Base-by-base conservation (phyloP, 441 rosid species). In the Pelargonium australe region DNA sequence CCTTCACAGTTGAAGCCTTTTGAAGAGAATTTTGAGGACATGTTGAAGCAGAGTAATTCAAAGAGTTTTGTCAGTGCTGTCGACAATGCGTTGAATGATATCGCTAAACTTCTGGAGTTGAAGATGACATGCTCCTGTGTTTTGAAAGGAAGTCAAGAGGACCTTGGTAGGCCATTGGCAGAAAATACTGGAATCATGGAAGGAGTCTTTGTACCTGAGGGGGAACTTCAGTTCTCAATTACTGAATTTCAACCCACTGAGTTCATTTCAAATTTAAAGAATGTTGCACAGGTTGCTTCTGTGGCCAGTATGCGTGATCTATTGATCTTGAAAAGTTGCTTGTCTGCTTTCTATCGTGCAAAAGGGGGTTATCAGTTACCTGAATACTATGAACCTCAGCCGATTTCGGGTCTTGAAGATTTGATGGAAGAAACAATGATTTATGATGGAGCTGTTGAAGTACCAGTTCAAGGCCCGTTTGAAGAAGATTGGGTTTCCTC, bases 1-100 rank as follows among this genome's bases (percentile, higher is more conserved):
- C 84, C 89, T 0, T 80, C 86, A 49, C 89, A 89, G 65, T 72
- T 93, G 90, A 90, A 80, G 79, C 90, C 95, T 19, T 86, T 93
- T 25, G 75, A 76, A 3, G 88, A 87, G 66, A 81, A 82, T 76
- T 94, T 89, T 20, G 83, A 74, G 70, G 92, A 83, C 58, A 80
- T 87, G 84, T 82, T 82, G 1, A 83, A 62, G 80, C 81, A 81
- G 68, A 87, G 91, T 68, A 76, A 37, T 63, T 81, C 95, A 0
- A 88, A 68, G 74, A 81, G 79, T 55, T 87, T 89, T 69, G 41
- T 73, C 0, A 75, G 70, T 65, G 92, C 96, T 0, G 84, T 91
- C 8, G 78, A 80, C 76, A 80, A 82, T 55, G 89, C 92, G 0
- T 75, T 87, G 55, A 84, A 81, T 68, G 94, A 86, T 70, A 84